Base-by-base conservation (phyloP, 352 stramenopile genomes). In the Globisporangium iwayamae region DNA sequence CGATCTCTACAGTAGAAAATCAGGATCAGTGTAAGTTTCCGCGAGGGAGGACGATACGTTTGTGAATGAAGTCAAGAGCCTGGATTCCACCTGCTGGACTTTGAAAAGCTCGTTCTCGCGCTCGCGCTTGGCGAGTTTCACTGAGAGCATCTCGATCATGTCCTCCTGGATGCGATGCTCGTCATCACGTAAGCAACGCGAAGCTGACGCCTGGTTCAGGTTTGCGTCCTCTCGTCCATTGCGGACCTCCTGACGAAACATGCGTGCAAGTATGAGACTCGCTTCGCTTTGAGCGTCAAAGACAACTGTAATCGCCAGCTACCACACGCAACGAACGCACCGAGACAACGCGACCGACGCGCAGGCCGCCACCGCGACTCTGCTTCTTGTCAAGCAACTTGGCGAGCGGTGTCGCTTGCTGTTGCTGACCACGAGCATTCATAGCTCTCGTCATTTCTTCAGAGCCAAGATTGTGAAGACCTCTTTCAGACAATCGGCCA, bases 81-180 rank as follows among this genome's bases (percentile, higher is more conserved):
- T 3, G 54, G 18, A 14, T 14, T 7, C 41, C 39, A 70, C 65
- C 55, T 78, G 71, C 48, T 87, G 81, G 3, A 66, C 67, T 32
- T 75, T 74, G 25, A 81, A 58, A 30, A 75, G 66, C 45, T 91
- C 82, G 20, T 68, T 71, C 56, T 89, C 80, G 51, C 85, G 83
- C 57, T 89, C 82, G 30, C 83, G 83, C 62, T 87, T 85, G 0
- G 78, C 76, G 28, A 91, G 66, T 20, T 86, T 87, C 38, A 66
- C 57, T 0, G 75, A 82, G 20, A 91, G 75, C 69, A 91, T 82
- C 57, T 91, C 78, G 14, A 87, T 71, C 9, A 89, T 74, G 60
- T 86, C 74, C 4, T 86, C 69, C 56, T 87, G 78, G 36, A 89
- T 72, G 53, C 80, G 73, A 9, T 63, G 60, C 59, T 91, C 82